These are phyloP conservation scores for Tolypocladium paradoxum DNA, from an alignment of 2,329 filamentous ascomycete genomes.

Conservation along the genomic window DNA sequence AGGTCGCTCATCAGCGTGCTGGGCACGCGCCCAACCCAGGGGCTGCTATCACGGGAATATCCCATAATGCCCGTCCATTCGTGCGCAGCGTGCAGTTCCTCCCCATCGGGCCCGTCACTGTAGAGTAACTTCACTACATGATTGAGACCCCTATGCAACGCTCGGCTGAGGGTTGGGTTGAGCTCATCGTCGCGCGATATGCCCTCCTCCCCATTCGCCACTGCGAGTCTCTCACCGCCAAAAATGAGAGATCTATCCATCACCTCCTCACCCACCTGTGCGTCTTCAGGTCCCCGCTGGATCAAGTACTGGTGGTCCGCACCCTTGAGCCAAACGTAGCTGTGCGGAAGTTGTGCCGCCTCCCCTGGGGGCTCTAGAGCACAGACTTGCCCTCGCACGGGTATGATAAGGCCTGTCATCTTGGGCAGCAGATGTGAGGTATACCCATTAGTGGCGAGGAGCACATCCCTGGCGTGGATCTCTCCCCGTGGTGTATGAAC, in stretches of 20 bases:
- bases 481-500: constrained; percentile 59
- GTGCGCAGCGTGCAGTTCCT: constrained; percentile 40
- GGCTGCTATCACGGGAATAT: constrained; percentile 54
- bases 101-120: constrained; percentile 22
- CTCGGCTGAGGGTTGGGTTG: constrained; percentile 43
- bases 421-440: constrained; percentile 63
- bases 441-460: constrained; percentile 78
- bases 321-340: constrained; percentile 49
- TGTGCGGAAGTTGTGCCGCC: constrained; percentile 34
- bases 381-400: constrained; percentile 63
- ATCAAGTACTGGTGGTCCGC: constrained; percentile 62
- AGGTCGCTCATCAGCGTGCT: constrained; percentile 31
- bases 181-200: constrained; percentile 48
- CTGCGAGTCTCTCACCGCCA: constrained; percentile 55
- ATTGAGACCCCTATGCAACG: constrained; percentile 37
- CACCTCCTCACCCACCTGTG: too few relatives aligned
- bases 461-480: constrained; percentile 50
- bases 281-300: constrained; percentile 40
- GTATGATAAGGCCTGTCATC: constrained; percentile 63
- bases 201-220: constrained; percentile 34
- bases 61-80: constrained; percentile 80
- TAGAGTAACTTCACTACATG: constrained; percentile 29
- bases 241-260: constrained; percentile 53
- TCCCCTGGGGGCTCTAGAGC: constrained; percentile 47
- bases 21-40: constrained; percentile 63